Conservation (phyloP, 805 yeast genomes). For the Saturnispora saitoi region DNA sequence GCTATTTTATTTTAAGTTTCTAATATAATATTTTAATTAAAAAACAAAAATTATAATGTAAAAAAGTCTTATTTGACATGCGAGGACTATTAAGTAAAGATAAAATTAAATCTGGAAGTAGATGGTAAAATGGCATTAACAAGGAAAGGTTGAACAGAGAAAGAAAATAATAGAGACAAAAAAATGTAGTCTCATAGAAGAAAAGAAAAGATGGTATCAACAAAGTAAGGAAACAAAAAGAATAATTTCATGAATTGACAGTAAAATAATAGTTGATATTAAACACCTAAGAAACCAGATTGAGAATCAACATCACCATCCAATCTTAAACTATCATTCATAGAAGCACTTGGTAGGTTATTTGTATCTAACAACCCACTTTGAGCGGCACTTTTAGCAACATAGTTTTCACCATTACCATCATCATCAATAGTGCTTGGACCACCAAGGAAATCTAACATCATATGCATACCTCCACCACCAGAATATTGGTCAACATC, state of each 20-base stretch:
- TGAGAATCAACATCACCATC: conserved; percentile 32
- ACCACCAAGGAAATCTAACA: conserved; percentile 80
- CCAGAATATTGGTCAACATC: conserved; percentile 89
- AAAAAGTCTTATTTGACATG: background rate
- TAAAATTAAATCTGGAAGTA: background rate
- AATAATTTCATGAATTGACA: background rate
- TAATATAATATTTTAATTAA: background rate
- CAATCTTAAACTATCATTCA: conserved; percentile 37
- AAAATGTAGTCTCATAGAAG: background rate
- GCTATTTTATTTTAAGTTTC: background rate
- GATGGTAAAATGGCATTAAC: background rate
- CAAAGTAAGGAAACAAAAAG: background rate
- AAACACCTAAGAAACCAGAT: conserved; percentile 30
- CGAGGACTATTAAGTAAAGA: background rate
- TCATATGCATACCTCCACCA: conserved; percentile 88
- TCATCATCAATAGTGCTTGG: conserved; percentile 30
- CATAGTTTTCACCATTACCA: conserved; percentile 32
- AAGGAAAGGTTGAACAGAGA: background rate
- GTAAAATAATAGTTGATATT: background rate
- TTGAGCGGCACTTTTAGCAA: conserved; percentile 35
- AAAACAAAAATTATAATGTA: background rate
- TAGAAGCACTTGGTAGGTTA: conserved; percentile 45
- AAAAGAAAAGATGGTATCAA: background rate
- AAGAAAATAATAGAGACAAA: background rate
- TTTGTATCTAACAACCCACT: conserved; percentile 44